These are phyloP conservation scores for Pisolithus orientalis DNA, from an alignment of 768 basidiomycete species.

Conservation along the genomic window DNA sequence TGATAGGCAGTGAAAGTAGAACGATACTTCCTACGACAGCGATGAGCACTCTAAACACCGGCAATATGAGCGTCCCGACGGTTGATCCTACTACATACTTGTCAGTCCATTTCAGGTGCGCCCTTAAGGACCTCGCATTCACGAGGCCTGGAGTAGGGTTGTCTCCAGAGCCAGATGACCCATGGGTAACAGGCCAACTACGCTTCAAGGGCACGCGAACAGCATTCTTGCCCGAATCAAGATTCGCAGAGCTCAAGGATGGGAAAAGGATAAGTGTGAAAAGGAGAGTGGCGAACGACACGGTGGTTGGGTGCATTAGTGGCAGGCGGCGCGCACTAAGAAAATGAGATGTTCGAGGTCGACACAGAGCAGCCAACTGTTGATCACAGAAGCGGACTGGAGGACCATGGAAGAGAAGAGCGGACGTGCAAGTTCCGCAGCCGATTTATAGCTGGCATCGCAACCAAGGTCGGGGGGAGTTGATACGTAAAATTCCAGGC, in stretches of 20 bases:
- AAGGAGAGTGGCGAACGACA: slow-evolving; percentile 8
- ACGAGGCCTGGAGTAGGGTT: neutral
- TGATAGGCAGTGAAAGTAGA: slow-evolving; percentile 38
- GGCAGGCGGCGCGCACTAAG: neutral
- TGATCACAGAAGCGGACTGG: too few relatives aligned
- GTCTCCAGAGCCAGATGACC: neutral
- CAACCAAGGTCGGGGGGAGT: too few relatives aligned
- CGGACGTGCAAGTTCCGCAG: too few relatives aligned
- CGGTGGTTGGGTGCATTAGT: slow-evolving; percentile 14
- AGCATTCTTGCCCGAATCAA: neutral
- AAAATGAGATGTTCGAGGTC: too few relatives aligned
- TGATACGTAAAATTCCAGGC: too few relatives aligned
- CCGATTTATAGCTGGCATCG: too few relatives aligned
- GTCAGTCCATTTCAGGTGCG: slow-evolving; percentile 10
- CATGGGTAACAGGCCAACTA: slow-evolving; percentile 8
- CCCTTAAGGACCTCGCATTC: slow-evolving; percentile 8
- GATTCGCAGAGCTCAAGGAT: slow-evolving; percentile 1
- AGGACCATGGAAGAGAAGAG: too few relatives aligned
- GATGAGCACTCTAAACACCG: neutral
- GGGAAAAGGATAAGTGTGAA: slow-evolving; percentile 12
- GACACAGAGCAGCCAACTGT: too few relatives aligned
- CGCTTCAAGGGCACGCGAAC: slow-evolving; percentile 21
- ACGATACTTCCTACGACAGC: slow-evolving; percentile 33
- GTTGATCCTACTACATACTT: slow-evolving; percentile 10
- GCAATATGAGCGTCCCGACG: neutral